A percentile compares a stretch with the other conserved stretches of the same genome.
These are phyloP conservation scores for Cercospora brassicicola DNA, from an alignment of 2,329 filamentous ascomycete species.

Conservation along the genomic window DNA sequence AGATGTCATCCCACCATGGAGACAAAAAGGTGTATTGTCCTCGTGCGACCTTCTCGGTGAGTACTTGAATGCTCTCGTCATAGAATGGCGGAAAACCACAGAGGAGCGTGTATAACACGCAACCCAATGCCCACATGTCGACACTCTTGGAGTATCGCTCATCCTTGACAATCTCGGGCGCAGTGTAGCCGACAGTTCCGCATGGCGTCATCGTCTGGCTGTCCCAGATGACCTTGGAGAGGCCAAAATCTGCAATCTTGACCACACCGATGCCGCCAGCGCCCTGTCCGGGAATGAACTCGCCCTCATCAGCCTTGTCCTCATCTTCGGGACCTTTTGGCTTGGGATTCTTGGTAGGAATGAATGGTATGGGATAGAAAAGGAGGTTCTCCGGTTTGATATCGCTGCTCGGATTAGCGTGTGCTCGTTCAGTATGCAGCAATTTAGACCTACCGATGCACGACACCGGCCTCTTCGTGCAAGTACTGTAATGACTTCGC, in stretches of 20 bases:
- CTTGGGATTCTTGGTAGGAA: conserved; percentile 77
- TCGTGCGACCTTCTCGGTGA: conserved; percentile 95
- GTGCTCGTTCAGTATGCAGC: not conserved
- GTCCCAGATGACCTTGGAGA: conserved; percentile 98
- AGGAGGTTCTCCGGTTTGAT: conserved; percentile 98
- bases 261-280: conserved; percentile 89
- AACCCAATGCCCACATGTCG: conserved; percentile 98
- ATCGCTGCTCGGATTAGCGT: conserved; percentile 62
- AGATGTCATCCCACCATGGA: conserved; percentile 99
- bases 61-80: conserved; percentile 93
- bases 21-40: conserved; percentile 97
- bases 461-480: conserved; percentile 91
- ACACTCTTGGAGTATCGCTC: conserved; percentile 98
- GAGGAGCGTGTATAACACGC: conserved; percentile 92
- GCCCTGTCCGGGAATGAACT: conserved; percentile 79
- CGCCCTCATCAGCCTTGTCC: conserved; percentile 94
- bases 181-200: conserved; percentile 95
- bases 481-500: conserved; percentile 92
- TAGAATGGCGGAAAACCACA: conserved; percentile 99
- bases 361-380: conserved; percentile 80
- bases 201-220: conserved; percentile 99
- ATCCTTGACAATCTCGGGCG: conserved; percentile 97
- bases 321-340: conserved; percentile 85
- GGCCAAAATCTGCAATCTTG: conserved; percentile 96
- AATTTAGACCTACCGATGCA: conserved; percentile 74